Base-by-base conservation (phyloP, 2,329 filamentous ascomycete species). In the Sclerotinia glacialis region DNA sequence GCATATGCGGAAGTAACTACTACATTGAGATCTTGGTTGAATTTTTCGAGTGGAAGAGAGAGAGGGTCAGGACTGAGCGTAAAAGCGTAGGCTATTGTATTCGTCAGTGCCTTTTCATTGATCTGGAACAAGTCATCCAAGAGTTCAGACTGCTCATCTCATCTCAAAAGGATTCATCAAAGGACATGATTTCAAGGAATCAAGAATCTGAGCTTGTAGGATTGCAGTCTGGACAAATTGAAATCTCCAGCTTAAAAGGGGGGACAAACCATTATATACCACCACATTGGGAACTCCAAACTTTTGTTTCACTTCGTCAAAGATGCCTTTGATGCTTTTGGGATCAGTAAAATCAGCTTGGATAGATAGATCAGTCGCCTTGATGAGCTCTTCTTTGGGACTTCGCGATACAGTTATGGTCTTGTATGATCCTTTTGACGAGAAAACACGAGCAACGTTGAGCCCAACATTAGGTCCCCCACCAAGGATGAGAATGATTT, bases 251-350 rank as follows among this genome's bases (percentile, higher is more conserved):
- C 16, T 23, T 14, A 49, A 16, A 26, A 37, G 16, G 56, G 14
- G 66, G 66, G 11, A 64, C 70, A 18, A 71, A 77, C 75, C 72
- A 68, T 81, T 82, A 67, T 81, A 81, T 3, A 82, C 74, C 6
- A 82, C 77, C 1, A 83, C 79, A 67, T 76, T 78, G 6, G 80
- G 80, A 18, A 74, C 67, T 3, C 78, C 76, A 31, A 73, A 42
- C 40, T 69, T 66, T 1, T 62, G 59, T 56, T 78, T 78, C 4
- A 81, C 78, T 68, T 77, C 75, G 0, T 72, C 67, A 70, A 83
- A 83, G 3, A 76, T 72, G 2, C 21, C 1, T 50, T 66, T 56
- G 26, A 72, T 69, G 40, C 46, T 52, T 14, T 34, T 49, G 1
- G 64, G 67, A n/a, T 79, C 70, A 0, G 75, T 69, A 11, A 82